Base-by-base conservation (phyloP, 1,284 basidiomycete genomes). In the Rhodotorula sp. region DNA sequence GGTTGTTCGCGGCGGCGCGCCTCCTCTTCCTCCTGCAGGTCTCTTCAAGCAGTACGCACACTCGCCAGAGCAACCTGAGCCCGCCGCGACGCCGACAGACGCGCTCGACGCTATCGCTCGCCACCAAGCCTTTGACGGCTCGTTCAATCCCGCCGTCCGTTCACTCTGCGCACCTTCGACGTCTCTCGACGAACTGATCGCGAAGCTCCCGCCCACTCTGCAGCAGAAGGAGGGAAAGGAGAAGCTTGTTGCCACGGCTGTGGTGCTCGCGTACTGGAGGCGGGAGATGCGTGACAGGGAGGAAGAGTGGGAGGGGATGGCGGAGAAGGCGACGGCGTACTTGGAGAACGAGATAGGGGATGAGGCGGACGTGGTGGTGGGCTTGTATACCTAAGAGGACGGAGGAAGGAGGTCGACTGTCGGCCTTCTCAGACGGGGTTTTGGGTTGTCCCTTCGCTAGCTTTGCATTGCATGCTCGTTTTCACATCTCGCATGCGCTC, bases 281-380 rank as follows among this genome's bases (percentile, higher is more conserved):
- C 53, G 46, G 30, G 37, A 59, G 61, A 26, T 54, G 31, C 4
- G 11, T 1, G 51, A 4, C 6, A 11, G 30, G 20, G 34, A 30
- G 37, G 66, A 67, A 4, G 66, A 57, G 30, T 67, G 66, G 66
- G 56, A 55, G 61, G 61, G n/a, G 50, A 28, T 67, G 40, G 57
- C 20, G n/a, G 56, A 37, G n/a, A 67, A 67, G 34, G 66, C 61
- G 56, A 63, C 24, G 28, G n/a, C 1, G 47, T 67, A 54, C 24
- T 48, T 60, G 5, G 46, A 7, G 44, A 26, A 10, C 2, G 56
- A 31, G n/a, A 6, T 50, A 34, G 66, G 51, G 10, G 30, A 18
- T 13, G 44, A 22, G 20, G 44, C 53, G 52, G 57, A 28, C 2
- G 57, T 54, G 56, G 24, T 63, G 0, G 44, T 55, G 44, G 9